These are phyloP conservation scores for Penicillium canariense DNA, from an alignment of 495 filamentous ascomycete genomes.

Conservation along the genomic window DNA sequence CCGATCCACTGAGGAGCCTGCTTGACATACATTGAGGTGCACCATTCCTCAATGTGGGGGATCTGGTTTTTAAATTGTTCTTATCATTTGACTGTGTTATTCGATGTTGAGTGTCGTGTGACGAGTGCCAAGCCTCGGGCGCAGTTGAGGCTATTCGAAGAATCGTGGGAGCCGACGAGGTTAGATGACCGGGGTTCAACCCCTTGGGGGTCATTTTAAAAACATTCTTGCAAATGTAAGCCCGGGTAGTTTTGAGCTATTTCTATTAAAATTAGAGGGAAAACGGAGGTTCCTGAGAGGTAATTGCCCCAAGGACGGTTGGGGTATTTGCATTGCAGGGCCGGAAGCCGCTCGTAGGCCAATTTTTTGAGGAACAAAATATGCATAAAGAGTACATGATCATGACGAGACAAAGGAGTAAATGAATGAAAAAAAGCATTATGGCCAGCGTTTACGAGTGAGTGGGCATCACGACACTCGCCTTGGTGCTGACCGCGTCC, in stretches of 20 bases:
- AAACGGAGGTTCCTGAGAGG: neutral
- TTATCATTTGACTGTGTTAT: too few species aligned
- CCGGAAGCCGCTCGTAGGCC: neutral
- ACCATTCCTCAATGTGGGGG: neutral
- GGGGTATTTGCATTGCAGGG: neutral
- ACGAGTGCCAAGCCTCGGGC: neutral
- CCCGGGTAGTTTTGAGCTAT: too few species aligned
- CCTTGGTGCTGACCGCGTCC: conserved; percentile 77
- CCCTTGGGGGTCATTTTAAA: too few species aligned
- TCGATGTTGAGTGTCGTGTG: too few species aligned
- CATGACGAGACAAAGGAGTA: neutral
- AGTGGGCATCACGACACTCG: conserved; percentile 91
- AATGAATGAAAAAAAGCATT: neutral
- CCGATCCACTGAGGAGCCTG: neutral
- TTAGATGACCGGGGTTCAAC: too few species aligned
- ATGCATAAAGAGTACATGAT: conserved; percentile 1
- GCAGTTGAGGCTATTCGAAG: neutral
- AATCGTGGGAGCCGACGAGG: too few species aligned
- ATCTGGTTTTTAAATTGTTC: neutral
- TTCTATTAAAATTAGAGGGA: neutral
- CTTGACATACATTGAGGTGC: neutral
- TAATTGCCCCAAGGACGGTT: neutral
- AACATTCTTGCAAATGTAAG: too few species aligned
- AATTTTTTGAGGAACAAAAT: neutral
- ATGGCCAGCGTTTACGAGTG: conserved; percentile 44